Conservation (phyloP, 2,329 filamentous ascomycete genomes). For the Monilinia laxa region DNA sequence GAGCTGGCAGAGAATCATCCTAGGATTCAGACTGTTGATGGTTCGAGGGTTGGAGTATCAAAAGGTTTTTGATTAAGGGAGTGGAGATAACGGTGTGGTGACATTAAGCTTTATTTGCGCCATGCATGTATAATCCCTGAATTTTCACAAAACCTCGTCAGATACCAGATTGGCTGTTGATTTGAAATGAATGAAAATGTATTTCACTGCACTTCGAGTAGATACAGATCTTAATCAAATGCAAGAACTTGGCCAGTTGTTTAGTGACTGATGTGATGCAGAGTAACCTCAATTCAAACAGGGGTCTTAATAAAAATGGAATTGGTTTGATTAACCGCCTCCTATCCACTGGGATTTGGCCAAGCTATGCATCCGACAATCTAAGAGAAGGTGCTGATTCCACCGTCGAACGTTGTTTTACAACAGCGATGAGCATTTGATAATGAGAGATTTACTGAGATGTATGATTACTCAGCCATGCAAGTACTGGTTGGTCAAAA, state of each 20-base stretch:
- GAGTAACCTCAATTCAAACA: neutral
- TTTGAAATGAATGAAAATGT: neutral
- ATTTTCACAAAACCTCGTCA: neutral
- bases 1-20: neutral
- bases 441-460: neutral
- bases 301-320: constrained; percentile 1
- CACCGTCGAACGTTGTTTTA: neutral
- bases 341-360: neutral
- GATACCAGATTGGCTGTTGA: no score
- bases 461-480: neutral
- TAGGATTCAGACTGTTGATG: neutral
- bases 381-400: neutral
- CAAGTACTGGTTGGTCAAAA: neutral
- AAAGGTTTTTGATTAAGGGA: neutral
- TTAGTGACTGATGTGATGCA: neutral
- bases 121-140: neutral
- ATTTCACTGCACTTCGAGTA: neutral
- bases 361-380: neutral
- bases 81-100: no score
- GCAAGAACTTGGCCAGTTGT: neutral
- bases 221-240: neutral
- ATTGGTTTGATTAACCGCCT: neutral
- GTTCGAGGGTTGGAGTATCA: neutral
- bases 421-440: neutral
- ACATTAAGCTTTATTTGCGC: neutral